Evolutionary conservation across 2,329 filamentous ascomycete genomes (phyloP).

Genomic region (Aspergillus latus): DNA sequence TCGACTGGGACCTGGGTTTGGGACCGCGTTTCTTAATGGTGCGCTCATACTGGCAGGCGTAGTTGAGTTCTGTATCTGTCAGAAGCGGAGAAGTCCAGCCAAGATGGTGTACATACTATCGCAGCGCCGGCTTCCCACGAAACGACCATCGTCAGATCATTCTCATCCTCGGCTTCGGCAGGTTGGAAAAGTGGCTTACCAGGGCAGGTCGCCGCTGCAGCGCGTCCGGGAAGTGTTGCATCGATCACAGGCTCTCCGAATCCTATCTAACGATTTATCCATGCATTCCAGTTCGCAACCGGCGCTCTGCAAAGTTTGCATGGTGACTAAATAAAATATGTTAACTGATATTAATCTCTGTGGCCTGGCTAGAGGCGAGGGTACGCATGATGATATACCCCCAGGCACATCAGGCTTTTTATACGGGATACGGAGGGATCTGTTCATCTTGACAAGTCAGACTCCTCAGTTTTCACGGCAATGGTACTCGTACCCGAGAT

Average conservation of each 20-base stretch:
- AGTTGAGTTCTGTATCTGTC: slow-evolving; percentile 17
- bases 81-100: too few relatives aligned
- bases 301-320: background rate
- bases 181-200: background rate
- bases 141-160: background rate
- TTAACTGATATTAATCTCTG: too few relatives aligned
- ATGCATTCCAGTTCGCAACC: background rate
- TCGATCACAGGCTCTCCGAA: slow-evolving; percentile 1
- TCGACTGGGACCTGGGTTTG: slow-evolving; percentile 7
- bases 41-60: slow-evolving; percentile 26
- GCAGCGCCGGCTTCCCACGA: background rate
- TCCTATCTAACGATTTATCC: background rate
- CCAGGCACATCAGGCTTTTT: too few relatives aligned
- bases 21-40: slow-evolving; percentile 26
- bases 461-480: too few relatives aligned
- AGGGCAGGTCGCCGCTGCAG: background rate
- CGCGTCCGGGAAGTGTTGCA: slow-evolving; percentile 6
- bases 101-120: background rate
- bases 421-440: too few relatives aligned
- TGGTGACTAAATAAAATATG: background rate
- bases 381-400: too few relatives aligned
- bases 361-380: too few relatives aligned
- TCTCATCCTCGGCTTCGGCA: background rate
- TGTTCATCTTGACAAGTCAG: too few relatives aligned
- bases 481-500: background rate